phyloP scores from a whole-genome alignment of 805 yeast genomes.

The Starmerella riodocensis region DNA sequence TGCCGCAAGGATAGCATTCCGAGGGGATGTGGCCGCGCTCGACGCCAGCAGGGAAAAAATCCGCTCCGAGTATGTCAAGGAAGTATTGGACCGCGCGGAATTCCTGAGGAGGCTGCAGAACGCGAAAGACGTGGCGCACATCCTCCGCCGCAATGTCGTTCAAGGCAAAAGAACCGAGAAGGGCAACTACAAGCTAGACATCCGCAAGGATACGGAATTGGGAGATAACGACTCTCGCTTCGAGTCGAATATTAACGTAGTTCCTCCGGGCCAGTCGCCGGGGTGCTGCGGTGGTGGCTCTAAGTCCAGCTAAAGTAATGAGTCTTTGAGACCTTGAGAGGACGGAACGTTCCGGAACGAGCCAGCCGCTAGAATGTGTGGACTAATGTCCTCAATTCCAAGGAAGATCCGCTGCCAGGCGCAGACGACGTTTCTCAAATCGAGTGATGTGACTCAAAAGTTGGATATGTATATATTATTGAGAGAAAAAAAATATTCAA shows the following conservation, averaged over 20 bases:
- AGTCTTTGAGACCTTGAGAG: too few relatives aligned
- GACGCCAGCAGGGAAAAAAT: conserved; percentile 17
- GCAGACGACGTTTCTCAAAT: too few relatives aligned
- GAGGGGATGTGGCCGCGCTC: conserved; percentile 15
- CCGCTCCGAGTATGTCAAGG: conserved; percentile 14
- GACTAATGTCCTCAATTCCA: too few relatives aligned
- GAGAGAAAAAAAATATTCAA: too few relatives aligned
- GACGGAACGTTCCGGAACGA: too few relatives aligned
- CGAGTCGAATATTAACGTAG: conserved; percentile 3
- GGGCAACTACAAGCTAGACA: conserved; percentile 36
- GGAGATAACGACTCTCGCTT: conserved; percentile 62
- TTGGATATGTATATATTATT: too few relatives aligned
- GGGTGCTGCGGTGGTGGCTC: conserved; percentile 20
- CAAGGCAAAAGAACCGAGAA: conserved; percentile 45
- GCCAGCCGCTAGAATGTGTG: too few relatives aligned
- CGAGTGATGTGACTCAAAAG: too few relatives aligned
- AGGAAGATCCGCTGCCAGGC: too few relatives aligned
- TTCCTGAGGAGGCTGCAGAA: conserved; percentile 39
- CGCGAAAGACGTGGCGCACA: conserved; percentile 56
- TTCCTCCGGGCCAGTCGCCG: background rate
- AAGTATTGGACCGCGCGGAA: conserved; percentile 20
- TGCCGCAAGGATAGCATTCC: conserved; percentile 20
- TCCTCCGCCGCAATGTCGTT: conserved; percentile 65
- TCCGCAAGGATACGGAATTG: conserved; percentile 71
- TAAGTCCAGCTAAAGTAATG: too few relatives aligned